Percentiles rank a stretch among this genome's conserved stretches.
Evolutionary conservation across 805 yeast species (phyloP).

Genomic region (Gaillardinia entomophila): DNA sequence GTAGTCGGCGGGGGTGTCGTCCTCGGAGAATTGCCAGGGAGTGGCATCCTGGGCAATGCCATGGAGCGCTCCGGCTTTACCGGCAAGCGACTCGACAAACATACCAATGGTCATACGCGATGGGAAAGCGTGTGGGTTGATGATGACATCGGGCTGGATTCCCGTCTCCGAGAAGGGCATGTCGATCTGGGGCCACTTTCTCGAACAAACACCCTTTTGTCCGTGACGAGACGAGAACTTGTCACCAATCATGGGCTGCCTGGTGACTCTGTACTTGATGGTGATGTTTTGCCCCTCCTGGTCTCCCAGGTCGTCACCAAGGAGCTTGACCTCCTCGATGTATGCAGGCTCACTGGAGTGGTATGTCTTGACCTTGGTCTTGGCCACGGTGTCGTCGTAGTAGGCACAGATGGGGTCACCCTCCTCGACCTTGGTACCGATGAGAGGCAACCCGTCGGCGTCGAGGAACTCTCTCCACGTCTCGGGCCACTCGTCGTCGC

Average conservation of each 20-base stretch:
- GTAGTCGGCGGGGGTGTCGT: constrained; percentile 94
- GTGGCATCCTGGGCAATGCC: constrained; percentile 97
- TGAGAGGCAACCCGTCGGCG: constrained; percentile 84
- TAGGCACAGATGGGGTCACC: constrained; percentile 96
- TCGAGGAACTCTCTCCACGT: constrained; percentile 86
- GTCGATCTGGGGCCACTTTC: constrained; percentile 95
- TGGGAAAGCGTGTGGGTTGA: constrained; percentile 99
- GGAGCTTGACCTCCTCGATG: constrained; percentile 88
- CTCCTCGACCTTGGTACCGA: constrained; percentile 84
- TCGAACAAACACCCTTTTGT: constrained; percentile 96
- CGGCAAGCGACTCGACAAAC: constrained; percentile 98
- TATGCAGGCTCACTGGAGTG: constrained; percentile 93
- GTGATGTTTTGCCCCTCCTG: constrained; percentile 80
- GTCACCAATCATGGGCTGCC: constrained; percentile 95
- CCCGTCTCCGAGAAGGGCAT: constrained; percentile 97
- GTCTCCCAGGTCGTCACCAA: constrained; percentile 75
- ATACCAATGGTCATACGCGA: constrained; percentile 99
- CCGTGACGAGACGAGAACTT: constrained; percentile 99
- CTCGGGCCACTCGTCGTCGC: constrained; percentile 88
- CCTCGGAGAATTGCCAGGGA: constrained; percentile 90
- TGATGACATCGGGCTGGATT: constrained; percentile 95
- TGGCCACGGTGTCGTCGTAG: constrained; percentile 85
- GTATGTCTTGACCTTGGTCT: constrained; percentile 86
- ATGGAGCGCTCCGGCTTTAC: constrained; percentile 96
- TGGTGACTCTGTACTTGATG: constrained; percentile 83